phyloP scores from a whole-genome alignment of 2,329 filamentous ascomycete genomes.

The Monosporascus sp. region DNA sequence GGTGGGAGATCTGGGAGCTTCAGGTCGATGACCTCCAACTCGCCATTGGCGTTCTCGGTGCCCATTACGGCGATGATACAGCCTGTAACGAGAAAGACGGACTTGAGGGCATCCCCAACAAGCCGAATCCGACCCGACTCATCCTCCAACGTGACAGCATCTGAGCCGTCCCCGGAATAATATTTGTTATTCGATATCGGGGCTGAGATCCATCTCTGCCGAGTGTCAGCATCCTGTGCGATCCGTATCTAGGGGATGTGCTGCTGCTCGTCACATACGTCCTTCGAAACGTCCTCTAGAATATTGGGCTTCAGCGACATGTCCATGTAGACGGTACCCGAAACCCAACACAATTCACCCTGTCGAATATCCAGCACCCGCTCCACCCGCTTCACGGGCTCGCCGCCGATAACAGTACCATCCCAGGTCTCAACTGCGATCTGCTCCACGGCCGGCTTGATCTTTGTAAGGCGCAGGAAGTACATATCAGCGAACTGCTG shows the following conservation, averaged over 20 bases:
- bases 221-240: constrained; percentile 2
- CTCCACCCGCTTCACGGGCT: constrained; percentile 71
- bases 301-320: constrained; percentile 96
- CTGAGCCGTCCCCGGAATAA: constrained; percentile 51
- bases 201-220: constrained; percentile 80
- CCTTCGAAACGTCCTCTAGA: constrained; percentile 88
- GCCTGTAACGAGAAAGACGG: constrained; percentile 77
- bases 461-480: constrained; percentile 80
- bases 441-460: constrained; percentile 77
- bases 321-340: constrained; percentile 94
- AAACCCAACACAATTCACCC: constrained; percentile 91
- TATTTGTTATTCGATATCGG: constrained; percentile 76
- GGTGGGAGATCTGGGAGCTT: constrained; percentile 81
- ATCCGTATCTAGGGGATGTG: not conserved
- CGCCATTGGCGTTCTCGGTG: constrained; percentile 85
- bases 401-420: constrained; percentile 70
- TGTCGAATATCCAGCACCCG: constrained; percentile 92
- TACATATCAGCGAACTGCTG: constrained; percentile 99
- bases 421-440: constrained; percentile 73
- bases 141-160: constrained; percentile 86
- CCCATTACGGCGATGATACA: constrained; percentile 93
- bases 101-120: constrained; percentile 63
- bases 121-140: constrained; percentile 85
- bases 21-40: constrained; percentile 87
- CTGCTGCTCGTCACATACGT: constrained; percentile 48